phyloP scores from a whole-genome alignment of 768 basidiomycete genomes.

The Clitopilus passeckerianus region DNA sequence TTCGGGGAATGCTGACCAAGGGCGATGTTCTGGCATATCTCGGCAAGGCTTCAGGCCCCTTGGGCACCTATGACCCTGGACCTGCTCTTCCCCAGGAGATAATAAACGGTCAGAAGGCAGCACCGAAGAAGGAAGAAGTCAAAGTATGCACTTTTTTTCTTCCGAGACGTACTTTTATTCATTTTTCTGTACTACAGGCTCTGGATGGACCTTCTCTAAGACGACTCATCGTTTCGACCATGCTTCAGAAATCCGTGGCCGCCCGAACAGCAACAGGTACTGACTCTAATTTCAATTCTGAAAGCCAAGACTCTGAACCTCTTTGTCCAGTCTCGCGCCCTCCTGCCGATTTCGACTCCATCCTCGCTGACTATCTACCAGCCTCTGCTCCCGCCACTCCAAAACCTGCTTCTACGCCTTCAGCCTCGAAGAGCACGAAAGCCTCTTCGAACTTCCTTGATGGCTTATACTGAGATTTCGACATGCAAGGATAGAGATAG shows the following conservation, averaged over 20 bases:
- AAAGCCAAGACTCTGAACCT: constrained; percentile 11
- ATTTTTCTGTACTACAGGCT: constrained; percentile 22
- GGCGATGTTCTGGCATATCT: constrained; percentile 88
- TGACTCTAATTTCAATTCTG: constrained; percentile 14
- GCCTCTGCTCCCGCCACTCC: constrained; percentile 11
- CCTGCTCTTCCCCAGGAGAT: background rate
- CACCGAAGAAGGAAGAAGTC: constrained; percentile 23
- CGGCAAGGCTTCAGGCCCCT: constrained; percentile 75
- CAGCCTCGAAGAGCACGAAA: constrained; percentile 12
- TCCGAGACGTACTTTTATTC: background rate
- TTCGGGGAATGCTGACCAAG: constrained; percentile 93
- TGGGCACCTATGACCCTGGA: constrained; percentile 59
- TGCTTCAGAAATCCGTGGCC: constrained; percentile 50
- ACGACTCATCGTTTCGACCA: constrained; percentile 56
- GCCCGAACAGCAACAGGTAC: constrained; percentile 39
- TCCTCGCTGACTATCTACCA: constrained; percentile 71
- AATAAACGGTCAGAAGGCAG: constrained; percentile 6
- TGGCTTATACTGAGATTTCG: constrained; percentile 29
- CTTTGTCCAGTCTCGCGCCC: constrained; percentile 29
- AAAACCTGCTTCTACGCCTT: constrained; percentile 13
- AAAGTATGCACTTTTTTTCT: constrained; percentile 16
- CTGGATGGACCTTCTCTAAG: constrained; percentile 66
- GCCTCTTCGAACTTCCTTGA: constrained; percentile 32
- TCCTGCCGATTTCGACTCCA: constrained; percentile 61
- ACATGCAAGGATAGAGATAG: background rate